phyloP scores from a whole-genome alignment of 192 early-diverging fungal species.

The Coemansia sp. region DNA sequence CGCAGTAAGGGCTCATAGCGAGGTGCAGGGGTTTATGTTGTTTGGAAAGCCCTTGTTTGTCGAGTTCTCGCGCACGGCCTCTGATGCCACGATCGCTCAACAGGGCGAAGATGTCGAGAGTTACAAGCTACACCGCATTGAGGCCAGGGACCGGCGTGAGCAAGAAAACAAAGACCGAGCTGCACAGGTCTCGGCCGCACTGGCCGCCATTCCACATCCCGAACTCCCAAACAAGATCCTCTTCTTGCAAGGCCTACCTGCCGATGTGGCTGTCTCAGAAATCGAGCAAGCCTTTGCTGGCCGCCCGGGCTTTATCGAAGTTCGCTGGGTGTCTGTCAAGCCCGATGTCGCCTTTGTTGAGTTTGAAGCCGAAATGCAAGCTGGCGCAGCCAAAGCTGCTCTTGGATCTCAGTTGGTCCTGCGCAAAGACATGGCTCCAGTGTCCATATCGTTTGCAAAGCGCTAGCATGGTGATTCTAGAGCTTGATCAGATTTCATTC shows the following conservation, averaged over 20 bases:
- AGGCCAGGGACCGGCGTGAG: conserved; percentile 28
- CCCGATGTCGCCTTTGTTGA: conserved; percentile 96
- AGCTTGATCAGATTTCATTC: not conserved
- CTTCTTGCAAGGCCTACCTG: conserved; percentile 87
- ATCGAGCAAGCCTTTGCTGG: conserved; percentile 64
- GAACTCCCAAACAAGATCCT: conserved; percentile 92
- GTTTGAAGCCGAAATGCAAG: conserved; percentile 84
- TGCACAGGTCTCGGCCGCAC: not conserved
- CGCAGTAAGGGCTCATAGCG: conserved; percentile 76
- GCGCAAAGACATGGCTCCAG: conserved; percentile 19
- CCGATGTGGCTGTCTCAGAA: conserved; percentile 65
- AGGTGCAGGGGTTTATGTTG: conserved; percentile 82
- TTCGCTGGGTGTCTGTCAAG: conserved; percentile 89
- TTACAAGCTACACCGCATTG: conserved; percentile 26
- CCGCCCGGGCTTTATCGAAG: conserved; percentile 92
- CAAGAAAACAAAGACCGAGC: conserved; percentile 13
- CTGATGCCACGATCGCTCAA: conserved; percentile 56
- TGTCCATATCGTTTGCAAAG: conserved; percentile 39
- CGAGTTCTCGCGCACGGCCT: conserved; percentile 39
- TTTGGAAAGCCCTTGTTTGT: conserved; percentile 78
- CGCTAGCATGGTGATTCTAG: conserved; percentile 1
- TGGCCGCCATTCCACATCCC: conserved; percentile 68
- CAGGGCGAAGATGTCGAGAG: conserved; percentile 61
- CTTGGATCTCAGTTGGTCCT: conserved; percentile 42
- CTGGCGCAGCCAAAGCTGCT: conserved; percentile 75